These are phyloP conservation scores for Fusarium sp. DNA, from an alignment of 2,329 filamentous ascomycete species.

Conservation along the genomic window DNA sequence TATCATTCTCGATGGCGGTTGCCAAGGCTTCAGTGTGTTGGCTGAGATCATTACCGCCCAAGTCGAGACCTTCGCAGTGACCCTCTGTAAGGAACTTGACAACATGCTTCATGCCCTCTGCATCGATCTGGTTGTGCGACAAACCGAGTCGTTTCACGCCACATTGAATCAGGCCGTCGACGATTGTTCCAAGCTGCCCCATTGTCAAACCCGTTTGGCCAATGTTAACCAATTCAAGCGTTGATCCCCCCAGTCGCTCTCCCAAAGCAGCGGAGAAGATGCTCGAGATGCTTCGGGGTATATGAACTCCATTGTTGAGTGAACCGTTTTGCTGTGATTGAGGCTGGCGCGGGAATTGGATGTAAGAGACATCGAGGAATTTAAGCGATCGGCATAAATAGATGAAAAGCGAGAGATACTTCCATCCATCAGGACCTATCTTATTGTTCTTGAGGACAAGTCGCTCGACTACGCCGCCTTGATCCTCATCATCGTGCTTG, in stretches of 20 bases:
- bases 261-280: slow-evolving; percentile 79
- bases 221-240: slow-evolving; percentile 83
- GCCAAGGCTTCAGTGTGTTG: slow-evolving; percentile 64
- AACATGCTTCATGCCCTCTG: slow-evolving; percentile 77
- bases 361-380: slow-evolving; percentile 84
- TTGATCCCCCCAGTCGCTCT: slow-evolving; percentile 77
- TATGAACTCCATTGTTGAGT: slow-evolving; percentile 46
- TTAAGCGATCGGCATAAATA: slow-evolving; percentile 90
- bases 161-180: slow-evolving; percentile 83
- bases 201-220: slow-evolving; percentile 79
- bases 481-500: slow-evolving; percentile 52
- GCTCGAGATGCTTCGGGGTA: slow-evolving; percentile 55
- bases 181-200: slow-evolving; percentile 74
- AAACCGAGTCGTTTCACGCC: slow-evolving; percentile 82
- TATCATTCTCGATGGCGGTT: slow-evolving; percentile 59
- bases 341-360: slow-evolving; percentile 71
- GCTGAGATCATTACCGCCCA: slow-evolving; percentile 81
- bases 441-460: slow-evolving; percentile 92
- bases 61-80: slow-evolving; percentile 85
- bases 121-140: slow-evolving; percentile 80
- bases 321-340: slow-evolving; percentile 41
- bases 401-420: slow-evolving; percentile 86
- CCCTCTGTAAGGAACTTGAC: slow-evolving; percentile 78
- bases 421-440: slow-evolving; percentile 88
- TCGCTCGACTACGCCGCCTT: slow-evolving; percentile 82